Evolutionary conservation across 2,329 filamentous ascomycete genomes (phyloP), one percentile per base, ranked within the genome.

Genomic region (Pseudocercospora pini-densiflorae): DNA sequence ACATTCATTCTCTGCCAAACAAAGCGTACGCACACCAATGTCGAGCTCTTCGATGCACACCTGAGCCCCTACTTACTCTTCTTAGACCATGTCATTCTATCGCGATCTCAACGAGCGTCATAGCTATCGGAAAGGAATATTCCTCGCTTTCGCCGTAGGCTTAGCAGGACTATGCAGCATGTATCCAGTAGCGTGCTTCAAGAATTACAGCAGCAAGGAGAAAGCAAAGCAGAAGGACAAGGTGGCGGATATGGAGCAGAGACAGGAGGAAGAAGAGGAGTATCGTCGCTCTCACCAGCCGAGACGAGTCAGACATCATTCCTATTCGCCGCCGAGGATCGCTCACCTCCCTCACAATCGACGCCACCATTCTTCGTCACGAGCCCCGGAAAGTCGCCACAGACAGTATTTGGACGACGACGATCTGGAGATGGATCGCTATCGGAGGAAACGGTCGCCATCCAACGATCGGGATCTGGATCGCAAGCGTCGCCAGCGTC

Each of bases 181-280:
- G 53, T 76, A 77, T 62, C 77, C 77, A 14, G 49, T 76, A 54
- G 72, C 71, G 61, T 78, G 77, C 64, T 79, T 78, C 74, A 74
- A 77, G 71, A 74, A 74, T 60, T 74, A 74, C 74, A 77, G 74
- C 68, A 70, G 67, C 67, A 76, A 76, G 57, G 72, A 76, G 67
- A 73, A 70, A 58, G 62, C 65, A 14, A 75, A 75, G 61, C 29
- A 71, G 57, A 72, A 71, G 49, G 45, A 60, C 40, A 68, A 71
- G 29, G 67, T 72, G 24, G 67, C 70, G 45, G 69, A 76, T 2
- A 49, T 75, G 60, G 73, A 76, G 57, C 59, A 66, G n/a, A 61
- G 63, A 19, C 61, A 71, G 67, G 59, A 71, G 61, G 69, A 73
- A 57, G 73, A 72, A 57, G 72, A 71, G 59, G 71, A 75, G 23